Conservation (phyloP, 2,329 filamentous ascomycete genomes). For the Beauveria sp. region DNA sequence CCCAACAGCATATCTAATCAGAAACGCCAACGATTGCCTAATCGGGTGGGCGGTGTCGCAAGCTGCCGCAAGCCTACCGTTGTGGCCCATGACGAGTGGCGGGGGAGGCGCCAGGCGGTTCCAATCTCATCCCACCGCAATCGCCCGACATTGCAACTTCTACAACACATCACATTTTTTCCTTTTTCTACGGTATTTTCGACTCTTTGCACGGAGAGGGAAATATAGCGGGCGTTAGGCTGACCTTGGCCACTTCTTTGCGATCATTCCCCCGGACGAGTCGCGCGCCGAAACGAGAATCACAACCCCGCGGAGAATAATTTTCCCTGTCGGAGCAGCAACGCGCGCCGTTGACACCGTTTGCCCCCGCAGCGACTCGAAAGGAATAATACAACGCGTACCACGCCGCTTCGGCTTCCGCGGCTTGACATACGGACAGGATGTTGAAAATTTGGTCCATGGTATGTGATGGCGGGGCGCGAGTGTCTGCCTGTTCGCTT, state of each 20-base stretch:
- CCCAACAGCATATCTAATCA: constrained; percentile 16
- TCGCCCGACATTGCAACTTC: neutral
- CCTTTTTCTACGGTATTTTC: neutral
- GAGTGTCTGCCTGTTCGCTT: neutral
- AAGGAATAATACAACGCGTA: neutral
- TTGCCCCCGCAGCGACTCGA: neutral
- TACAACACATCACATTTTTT: neutral
- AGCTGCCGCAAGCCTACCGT: neutral
- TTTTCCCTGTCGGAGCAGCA: neutral
- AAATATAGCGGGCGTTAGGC: neutral
- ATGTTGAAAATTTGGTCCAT: constrained; percentile 99
- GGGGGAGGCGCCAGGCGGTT: neutral
- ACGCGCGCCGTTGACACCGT: neutral
- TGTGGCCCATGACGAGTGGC: constrained; percentile 9
- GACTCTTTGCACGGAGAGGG: neutral
- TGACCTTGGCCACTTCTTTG: neutral
- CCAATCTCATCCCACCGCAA: neutral
- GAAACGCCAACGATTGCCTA: constrained; percentile 3
- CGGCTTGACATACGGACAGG: constrained; percentile 30
- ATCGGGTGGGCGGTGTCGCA: constrained; percentile 11
- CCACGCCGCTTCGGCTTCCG: constrained; percentile 14
- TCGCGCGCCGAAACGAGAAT: neutral
- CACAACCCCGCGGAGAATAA: neutral
- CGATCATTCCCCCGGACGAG: neutral
- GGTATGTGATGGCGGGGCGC: constrained; percentile 42